A percentile compares a stretch with the other conserved stretches of the same genome.
phyloP scores from a whole-genome alignment of 2,329 filamentous ascomycete species.

The Trichothecium roseum region DNA sequence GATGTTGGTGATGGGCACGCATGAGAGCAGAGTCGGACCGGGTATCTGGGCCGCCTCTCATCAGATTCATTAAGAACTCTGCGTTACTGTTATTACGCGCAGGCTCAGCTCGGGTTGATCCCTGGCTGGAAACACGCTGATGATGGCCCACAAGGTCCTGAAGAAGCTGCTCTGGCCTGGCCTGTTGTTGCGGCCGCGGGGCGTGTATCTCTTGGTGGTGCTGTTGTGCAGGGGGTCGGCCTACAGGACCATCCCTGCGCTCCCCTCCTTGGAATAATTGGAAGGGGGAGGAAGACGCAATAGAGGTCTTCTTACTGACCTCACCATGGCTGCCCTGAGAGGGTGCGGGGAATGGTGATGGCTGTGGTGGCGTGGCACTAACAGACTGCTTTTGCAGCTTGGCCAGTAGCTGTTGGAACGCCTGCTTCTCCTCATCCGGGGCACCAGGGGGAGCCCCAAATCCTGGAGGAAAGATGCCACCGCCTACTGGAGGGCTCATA shows the following conservation, averaged over 20 bases:
- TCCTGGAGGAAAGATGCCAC: not conserved
- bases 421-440: constrained; percentile 66
- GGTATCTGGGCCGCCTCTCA: constrained; percentile 45
- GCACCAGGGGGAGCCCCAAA: constrained; percentile 8
- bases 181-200: constrained; percentile 38
- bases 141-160: constrained; percentile 52
- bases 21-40: constrained; percentile 42
- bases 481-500: too few species aligned
- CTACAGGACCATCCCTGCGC: constrained; percentile 32
- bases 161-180: constrained; percentile 47
- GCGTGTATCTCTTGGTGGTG: constrained; percentile 42
- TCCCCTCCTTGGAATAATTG: constrained; percentile 32
- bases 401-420: constrained; percentile 71
- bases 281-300: constrained; percentile 38
- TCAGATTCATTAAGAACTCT: constrained; percentile 79
- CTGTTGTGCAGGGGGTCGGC: constrained; percentile 27
- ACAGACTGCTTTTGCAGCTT: constrained; percentile 60
- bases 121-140: constrained; percentile 42
- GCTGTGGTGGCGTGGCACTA: constrained; percentile 33
- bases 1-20: constrained; percentile 20
- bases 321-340: constrained; percentile 7
- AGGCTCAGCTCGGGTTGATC: constrained; percentile 29
- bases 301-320: constrained; percentile 20
- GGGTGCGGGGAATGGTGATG: constrained; percentile 32
- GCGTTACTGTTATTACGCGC: constrained; percentile 52